Percentiles rank a stretch among this genome's conserved stretches.
Conservation (phyloP, 352 stramenopile genomes). For the Nothophytophthora sp. region DNA sequence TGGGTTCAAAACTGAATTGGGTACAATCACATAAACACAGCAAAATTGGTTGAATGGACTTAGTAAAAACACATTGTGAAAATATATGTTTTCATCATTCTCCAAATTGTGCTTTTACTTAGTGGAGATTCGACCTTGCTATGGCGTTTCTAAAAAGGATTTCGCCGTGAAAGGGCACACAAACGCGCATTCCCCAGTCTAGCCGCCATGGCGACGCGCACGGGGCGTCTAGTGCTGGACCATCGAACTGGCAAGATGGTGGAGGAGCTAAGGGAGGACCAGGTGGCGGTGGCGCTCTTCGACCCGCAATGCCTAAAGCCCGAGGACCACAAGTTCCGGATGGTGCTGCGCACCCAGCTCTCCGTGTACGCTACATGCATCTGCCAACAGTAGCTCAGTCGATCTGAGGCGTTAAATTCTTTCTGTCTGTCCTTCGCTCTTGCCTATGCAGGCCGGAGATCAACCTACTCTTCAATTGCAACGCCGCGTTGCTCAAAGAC, state of each 20-base stretch:
- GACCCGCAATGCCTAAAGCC: slow-evolving; percentile 38
- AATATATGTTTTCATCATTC: too few species aligned
- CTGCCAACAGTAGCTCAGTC: not conserved
- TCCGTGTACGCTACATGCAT: slow-evolving; percentile 36
- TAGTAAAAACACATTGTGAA: too few species aligned
- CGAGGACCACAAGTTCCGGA: slow-evolving; percentile 42
- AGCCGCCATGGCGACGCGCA: slow-evolving; percentile 59
- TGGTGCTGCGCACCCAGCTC: slow-evolving; percentile 57
- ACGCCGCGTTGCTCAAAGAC: slow-evolving; percentile 62
- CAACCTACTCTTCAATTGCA: slow-evolving; percentile 66
- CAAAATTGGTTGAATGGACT: too few species aligned
- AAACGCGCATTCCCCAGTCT: too few species aligned
- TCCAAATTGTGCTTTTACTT: too few species aligned
- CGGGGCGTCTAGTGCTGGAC: slow-evolving; percentile 57
- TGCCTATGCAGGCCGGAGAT: slow-evolving; percentile 36
- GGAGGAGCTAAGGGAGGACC: slow-evolving; percentile 68
- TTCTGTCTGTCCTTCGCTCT: not conserved
- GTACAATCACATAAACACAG: too few species aligned
- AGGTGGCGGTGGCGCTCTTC: slow-evolving; percentile 62
- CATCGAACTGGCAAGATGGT: slow-evolving; percentile 59
- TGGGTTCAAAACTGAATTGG: too few species aligned
- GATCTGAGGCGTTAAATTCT: not conserved
- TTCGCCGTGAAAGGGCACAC: too few species aligned
- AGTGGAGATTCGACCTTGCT: too few species aligned
- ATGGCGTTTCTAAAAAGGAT: too few species aligned